Conservation (phyloP, 2,329 filamentous ascomycete genomes). For the Metarhizium humberi region DNA sequence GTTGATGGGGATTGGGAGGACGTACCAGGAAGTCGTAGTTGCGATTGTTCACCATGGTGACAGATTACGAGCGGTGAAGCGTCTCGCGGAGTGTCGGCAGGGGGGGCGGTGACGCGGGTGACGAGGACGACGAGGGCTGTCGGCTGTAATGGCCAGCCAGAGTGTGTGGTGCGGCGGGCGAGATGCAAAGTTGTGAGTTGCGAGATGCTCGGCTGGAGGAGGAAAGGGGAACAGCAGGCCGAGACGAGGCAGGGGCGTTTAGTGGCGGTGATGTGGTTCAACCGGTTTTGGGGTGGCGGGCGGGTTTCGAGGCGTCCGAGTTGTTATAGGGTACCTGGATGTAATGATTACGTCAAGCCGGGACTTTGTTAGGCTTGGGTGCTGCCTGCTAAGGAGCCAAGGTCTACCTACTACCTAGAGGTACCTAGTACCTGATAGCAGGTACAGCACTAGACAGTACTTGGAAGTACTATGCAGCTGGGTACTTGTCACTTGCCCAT, state of each 20-base stretch:
- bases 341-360: too few relatives aligned
- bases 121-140: too few relatives aligned
- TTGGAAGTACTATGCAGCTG: too few relatives aligned
- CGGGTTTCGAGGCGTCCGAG: neutral
- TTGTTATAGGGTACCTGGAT: too few relatives aligned
- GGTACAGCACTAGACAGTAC: too few relatives aligned
- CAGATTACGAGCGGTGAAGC: conserved; percentile 9
- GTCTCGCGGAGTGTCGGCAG: neutral
- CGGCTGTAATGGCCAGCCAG: neutral
- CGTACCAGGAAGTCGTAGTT: conserved; percentile 99
- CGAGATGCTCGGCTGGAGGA: neutral
- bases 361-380: too few relatives aligned
- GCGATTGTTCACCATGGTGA: conserved; percentile 84
- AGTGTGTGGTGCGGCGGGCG: neutral
- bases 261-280: conserved; percentile 4
- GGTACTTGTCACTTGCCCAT: too few relatives aligned
- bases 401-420: too few relatives aligned
- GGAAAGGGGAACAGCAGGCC: conserved; percentile 4
- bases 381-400: too few relatives aligned
- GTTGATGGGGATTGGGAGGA: conserved; percentile 6
- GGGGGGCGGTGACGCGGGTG: neutral
- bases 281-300: neutral
- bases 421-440: too few relatives aligned
- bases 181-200: conserved; percentile 1
- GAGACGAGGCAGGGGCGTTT: conserved; percentile 7